phyloP scores from a whole-genome alignment of 768 basidiomycete genomes.

The Naganishia kalamii region DNA sequence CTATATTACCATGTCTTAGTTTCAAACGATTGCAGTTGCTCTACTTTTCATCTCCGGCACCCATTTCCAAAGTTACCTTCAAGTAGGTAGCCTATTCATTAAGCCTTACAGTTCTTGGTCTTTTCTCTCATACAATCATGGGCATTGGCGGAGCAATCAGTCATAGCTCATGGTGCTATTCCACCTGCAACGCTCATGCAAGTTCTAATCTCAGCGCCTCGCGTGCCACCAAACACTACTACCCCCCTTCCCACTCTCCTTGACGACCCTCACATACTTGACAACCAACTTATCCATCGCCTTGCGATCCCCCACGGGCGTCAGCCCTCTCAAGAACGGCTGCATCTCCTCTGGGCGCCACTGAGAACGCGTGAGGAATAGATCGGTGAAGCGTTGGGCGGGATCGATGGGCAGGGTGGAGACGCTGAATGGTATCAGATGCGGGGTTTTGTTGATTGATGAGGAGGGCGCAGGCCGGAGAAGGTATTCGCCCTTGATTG shows the following conservation, averaged over 20 bases:
- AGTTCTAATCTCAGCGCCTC: background rate
- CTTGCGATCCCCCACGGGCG: conserved; percentile 62
- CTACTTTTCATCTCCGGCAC: no score
- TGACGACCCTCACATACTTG: conserved; percentile 75
- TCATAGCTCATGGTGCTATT: no score
- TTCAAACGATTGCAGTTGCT: no score
- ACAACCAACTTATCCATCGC: conserved; percentile 79
- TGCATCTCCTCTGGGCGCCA: conserved; percentile 66
- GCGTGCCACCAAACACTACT: conserved; percentile 54
- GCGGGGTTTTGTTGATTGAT: conserved; percentile 27
- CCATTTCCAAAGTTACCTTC: no score
- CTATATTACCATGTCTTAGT: background rate
- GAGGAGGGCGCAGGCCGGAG: conserved; percentile 51
- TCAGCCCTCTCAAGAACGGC: conserved; percentile 75
- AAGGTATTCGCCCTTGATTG: conserved; percentile 67
- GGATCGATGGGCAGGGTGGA: conserved; percentile 70
- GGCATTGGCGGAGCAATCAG: no score
- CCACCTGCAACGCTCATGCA: no score
- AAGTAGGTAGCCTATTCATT: no score
- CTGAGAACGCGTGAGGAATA: conserved; percentile 58
- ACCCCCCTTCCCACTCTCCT: conserved; percentile 55
- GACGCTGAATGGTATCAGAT: conserved; percentile 68
- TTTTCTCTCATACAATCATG: no score
- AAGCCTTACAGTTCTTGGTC: no score
- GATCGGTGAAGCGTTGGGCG: conserved; percentile 71